Evolutionary conservation across 441 rosid species (phyloP).

Genomic region (Pelargonium citronellum): DNA sequence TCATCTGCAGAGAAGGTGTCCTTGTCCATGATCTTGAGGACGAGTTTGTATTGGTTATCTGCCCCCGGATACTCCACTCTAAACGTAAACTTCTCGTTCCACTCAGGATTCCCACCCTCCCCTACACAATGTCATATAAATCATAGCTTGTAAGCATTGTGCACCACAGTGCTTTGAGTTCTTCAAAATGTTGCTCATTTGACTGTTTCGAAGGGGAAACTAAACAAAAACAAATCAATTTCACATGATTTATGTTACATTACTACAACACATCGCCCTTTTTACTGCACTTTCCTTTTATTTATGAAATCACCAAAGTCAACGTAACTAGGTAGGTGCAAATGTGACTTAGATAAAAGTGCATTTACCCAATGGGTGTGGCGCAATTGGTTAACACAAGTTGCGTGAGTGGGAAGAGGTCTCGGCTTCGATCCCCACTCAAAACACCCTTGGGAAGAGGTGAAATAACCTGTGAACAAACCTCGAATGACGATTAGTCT

Average conservation of each 20-base stretch:
- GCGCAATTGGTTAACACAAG: too few relatives aligned
- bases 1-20: slow-evolving; percentile 69
- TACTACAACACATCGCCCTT: not conserved
- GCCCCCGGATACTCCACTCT: slow-evolving; percentile 69
- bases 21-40: slow-evolving; percentile 67
- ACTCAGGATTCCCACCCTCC: slow-evolving; percentile 52
- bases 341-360: too few relatives aligned
- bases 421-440: too few relatives aligned
- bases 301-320: not conserved
- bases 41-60: slow-evolving; percentile 48
- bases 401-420: too few relatives aligned
- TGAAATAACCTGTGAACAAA: too few relatives aligned
- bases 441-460: too few relatives aligned
- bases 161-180: not conserved
- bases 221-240: not conserved
- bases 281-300: not conserved
- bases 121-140: slow-evolving; percentile 27
- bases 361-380: too few relatives aligned
- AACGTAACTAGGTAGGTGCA: not conserved
- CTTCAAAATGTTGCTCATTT: not conserved
- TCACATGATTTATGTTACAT: not conserved
- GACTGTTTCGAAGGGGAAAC: not conserved
- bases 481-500: too few relatives aligned
- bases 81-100: slow-evolving; percentile 62
- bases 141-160: not conserved